Conservation (phyloP, 768 basidiomycete species). For the Mycena kentingensis region DNA sequence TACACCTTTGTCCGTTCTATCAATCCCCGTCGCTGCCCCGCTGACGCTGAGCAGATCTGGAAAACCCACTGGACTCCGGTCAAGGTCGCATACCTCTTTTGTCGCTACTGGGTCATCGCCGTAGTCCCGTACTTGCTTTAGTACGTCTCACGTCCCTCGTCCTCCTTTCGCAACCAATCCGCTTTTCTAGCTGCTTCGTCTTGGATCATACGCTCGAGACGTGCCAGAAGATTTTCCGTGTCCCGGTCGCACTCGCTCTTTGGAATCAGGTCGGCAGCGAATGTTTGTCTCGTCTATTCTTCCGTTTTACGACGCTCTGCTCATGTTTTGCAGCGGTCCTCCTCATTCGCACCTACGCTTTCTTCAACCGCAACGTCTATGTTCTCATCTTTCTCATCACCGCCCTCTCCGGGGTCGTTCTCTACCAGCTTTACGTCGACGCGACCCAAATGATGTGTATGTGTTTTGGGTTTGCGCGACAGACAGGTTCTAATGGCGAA, state of each 20-base stretch:
- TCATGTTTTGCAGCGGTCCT: slow-evolving; percentile 57
- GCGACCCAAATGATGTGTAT: slow-evolving; percentile 76
- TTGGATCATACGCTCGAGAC: slow-evolving; percentile 63
- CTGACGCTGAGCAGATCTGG: slow-evolving; percentile 60
- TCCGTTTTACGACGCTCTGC: slow-evolving; percentile 13
- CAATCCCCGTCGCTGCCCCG: slow-evolving; percentile 23
- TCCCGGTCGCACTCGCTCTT: slow-evolving; percentile 80
- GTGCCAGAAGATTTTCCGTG: slow-evolving; percentile 72
- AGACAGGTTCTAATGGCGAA: slow-evolving; percentile 4
- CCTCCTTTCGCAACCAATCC: neutral
- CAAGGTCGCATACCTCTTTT: slow-evolving; percentile 81
- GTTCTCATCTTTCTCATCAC: slow-evolving; percentile 64
- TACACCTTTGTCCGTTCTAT: slow-evolving; percentile 61
- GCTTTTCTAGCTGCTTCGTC: slow-evolving; percentile 52
- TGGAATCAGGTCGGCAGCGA: slow-evolving; percentile 88
- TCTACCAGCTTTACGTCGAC: slow-evolving; percentile 81
- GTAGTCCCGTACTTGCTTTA: slow-evolving; percentile 80
- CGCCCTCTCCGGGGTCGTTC: slow-evolving; percentile 70
- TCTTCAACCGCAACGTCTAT: slow-evolving; percentile 78
- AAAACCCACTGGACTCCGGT: slow-evolving; percentile 83
- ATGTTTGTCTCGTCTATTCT: slow-evolving; percentile 40
- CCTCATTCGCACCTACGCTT: slow-evolving; percentile 82
- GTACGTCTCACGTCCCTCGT: neutral
- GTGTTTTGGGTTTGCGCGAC: slow-evolving; percentile 23
- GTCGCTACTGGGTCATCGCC: slow-evolving; percentile 82